A percentile compares a stretch with the other conserved stretches of the same genome.
These are phyloP conservation scores for Spizellomyces sp. DNA, from an alignment of 192 early-diverging fungal genomes.

Conservation along the genomic window DNA sequence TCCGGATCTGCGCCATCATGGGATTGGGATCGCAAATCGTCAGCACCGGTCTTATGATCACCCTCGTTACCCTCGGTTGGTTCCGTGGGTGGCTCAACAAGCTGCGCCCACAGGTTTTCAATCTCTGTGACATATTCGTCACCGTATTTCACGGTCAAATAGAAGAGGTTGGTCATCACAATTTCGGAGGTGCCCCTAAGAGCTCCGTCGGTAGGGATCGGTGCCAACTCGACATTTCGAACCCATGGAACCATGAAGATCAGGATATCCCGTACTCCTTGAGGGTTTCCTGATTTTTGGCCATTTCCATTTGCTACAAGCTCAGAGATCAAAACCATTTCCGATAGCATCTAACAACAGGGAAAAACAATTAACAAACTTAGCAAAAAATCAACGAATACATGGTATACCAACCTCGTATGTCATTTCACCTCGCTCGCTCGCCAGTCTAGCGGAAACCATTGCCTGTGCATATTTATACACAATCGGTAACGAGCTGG, in stretches of 20 bases:
- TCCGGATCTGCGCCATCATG: conserved; percentile 18
- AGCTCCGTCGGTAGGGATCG: not conserved
- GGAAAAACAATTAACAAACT: not conserved
- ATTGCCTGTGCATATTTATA: conserved; percentile 79
- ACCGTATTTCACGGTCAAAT: conserved; percentile 79
- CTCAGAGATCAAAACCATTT: conserved; percentile 74
- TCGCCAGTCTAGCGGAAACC: conserved; percentile 69
- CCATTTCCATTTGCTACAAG: conserved; percentile 26
- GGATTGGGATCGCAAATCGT: no score
- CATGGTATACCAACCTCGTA: conserved; percentile 44
- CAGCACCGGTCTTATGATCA: conserved; percentile 1
- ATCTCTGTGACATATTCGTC: conserved; percentile 77
- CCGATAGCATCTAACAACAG: conserved; percentile 58
- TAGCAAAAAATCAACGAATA: not conserved
- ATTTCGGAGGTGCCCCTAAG: conserved; percentile 25
- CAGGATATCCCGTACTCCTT: conserved; percentile 70
- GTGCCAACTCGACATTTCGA: conserved; percentile 67
- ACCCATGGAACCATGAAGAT: conserved; percentile 81
- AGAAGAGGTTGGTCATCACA: conserved; percentile 77
- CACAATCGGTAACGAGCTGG: conserved; percentile 70
- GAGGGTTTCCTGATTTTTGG: conserved; percentile 30
- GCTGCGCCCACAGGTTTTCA: conserved; percentile 75
- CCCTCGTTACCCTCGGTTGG: not conserved
- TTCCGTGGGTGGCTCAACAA: conserved; percentile 58
- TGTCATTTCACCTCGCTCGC: conserved; percentile 64